A percentile compares a stretch with the other conserved stretches of the same genome.
phyloP scores from a whole-genome alignment of 768 basidiomycete species.

The Trametes punicea region DNA sequence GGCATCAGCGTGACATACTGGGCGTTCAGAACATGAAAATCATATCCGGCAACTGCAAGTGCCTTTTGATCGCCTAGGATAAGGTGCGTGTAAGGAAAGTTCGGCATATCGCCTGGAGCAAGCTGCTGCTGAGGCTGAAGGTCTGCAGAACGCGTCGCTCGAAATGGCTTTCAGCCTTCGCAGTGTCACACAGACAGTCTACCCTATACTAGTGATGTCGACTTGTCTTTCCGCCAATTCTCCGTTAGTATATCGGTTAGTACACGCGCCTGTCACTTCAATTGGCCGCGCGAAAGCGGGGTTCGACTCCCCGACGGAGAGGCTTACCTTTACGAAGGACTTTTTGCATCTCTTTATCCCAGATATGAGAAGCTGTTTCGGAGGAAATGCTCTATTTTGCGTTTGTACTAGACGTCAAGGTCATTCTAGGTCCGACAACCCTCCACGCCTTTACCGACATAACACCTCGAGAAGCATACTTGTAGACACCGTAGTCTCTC shows the following conservation, averaged over 20 bases:
- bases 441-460: too few relatives aligned
- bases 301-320: slow-evolving; percentile 33
- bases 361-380: too few relatives aligned
- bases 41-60: slow-evolving; percentile 44
- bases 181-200: too few relatives aligned
- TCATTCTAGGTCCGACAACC: too few relatives aligned
- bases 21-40: slow-evolving; percentile 57
- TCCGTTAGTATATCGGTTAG: slow-evolving; percentile 18
- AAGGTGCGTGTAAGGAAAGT: slow-evolving; percentile 15
- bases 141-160: too few relatives aligned
- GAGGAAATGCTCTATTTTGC: too few relatives aligned
- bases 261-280: slow-evolving; percentile 11
- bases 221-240: not conserved
- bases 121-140: not conserved
- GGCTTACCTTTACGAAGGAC: not conserved
- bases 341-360: not conserved
- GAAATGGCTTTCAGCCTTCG: not conserved
- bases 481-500: not conserved
- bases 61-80: not conserved
- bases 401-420: too few relatives aligned
- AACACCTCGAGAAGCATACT: not conserved
- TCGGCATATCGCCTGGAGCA: slow-evolving; percentile 1
- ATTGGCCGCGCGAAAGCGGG: slow-evolving; percentile 32
- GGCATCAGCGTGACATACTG: slow-evolving; percentile 37
- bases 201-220: too few relatives aligned